phyloP scores from a whole-genome alignment of 306 rosid genomes.

The Notholithocarpus densiflorus region DNA sequence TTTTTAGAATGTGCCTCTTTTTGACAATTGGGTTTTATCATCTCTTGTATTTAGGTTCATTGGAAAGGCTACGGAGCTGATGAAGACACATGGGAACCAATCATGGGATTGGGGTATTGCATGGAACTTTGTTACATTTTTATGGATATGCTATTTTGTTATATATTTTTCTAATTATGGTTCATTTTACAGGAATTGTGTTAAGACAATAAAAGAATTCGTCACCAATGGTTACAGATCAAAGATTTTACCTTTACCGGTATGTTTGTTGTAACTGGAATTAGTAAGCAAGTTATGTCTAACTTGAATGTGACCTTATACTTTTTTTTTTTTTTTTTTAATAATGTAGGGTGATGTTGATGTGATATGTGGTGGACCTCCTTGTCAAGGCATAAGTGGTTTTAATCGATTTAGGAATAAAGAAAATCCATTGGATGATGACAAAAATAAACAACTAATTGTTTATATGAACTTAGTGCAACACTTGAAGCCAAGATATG shows the following conservation, averaged over 20 bases:
- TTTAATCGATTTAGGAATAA: conserved; percentile 79
- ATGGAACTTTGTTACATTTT: background rate
- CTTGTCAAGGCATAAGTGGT: conserved; percentile 98
- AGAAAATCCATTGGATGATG: conserved; percentile 73
- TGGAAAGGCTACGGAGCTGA: conserved; percentile 78
- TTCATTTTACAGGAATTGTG: conserved; percentile 50
- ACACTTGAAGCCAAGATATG: conserved; percentile 71
- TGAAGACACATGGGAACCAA: conserved; percentile 83
- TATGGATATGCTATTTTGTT: background rate
- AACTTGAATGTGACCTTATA: background rate
- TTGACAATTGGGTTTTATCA: background rate
- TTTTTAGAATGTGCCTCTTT: background rate
- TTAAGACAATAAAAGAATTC: conserved; percentile 40
- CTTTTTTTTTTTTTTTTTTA: background rate
- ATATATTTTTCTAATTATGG: background rate
- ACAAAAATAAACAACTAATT: conserved; percentile 76
- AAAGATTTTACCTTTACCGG: conserved; percentile 63
- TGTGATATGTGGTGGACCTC: conserved; percentile 95
- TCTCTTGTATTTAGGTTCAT: conserved; percentile 39
- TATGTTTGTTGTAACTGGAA: conserved; percentile 20
- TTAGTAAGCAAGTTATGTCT: background rate
- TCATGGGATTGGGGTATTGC: conserved; percentile 48
- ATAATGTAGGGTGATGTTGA: conserved; percentile 63
- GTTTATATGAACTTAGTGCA: conserved; percentile 84
- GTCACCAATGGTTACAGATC: conserved; percentile 42